phyloP scores from a whole-genome alignment of 352 stramenopile species.

The Phytopythium chamaehyphon region DNA sequence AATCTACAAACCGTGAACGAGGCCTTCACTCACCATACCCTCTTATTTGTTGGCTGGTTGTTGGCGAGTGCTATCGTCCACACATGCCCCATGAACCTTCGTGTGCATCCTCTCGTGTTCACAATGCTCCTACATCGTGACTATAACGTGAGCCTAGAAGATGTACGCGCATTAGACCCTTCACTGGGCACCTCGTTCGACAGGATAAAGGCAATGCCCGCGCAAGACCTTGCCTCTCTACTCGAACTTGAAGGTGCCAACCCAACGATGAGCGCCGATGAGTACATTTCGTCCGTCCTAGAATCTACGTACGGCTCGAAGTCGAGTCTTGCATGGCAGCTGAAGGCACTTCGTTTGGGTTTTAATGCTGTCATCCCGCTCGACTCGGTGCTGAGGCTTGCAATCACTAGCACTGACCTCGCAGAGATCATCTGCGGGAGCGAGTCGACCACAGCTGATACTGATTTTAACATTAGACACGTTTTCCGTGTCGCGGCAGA shows the following conservation, averaged over 20 bases:
- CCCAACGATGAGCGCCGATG: slow-evolving; percentile 29
- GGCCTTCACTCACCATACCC: slow-evolving; percentile 20
- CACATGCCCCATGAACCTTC: slow-evolving; percentile 29
- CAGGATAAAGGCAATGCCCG: slow-evolving; percentile 44
- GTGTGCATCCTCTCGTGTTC: slow-evolving; percentile 49
- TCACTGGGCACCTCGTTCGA: slow-evolving; percentile 36
- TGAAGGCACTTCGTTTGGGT: slow-evolving; percentile 33
- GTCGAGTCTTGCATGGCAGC: slow-evolving; percentile 49
- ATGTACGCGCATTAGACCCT: slow-evolving; percentile 40
- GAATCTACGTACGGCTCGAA: slow-evolving; percentile 40
- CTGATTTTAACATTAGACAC: slow-evolving; percentile 39
- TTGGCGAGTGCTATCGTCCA: slow-evolving; percentile 50
- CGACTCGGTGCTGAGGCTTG: slow-evolving; percentile 15
- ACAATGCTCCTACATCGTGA: slow-evolving; percentile 31
- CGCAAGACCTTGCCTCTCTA: slow-evolving; percentile 42
- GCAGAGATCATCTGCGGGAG: slow-evolving; percentile 29
- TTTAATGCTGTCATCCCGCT: slow-evolving; percentile 39
- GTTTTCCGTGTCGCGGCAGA: slow-evolving; percentile 58
- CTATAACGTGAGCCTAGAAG: slow-evolving; percentile 33
- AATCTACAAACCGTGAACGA: slow-evolving; percentile 37
- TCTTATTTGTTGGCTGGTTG: slow-evolving; percentile 64
- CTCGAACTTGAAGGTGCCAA: slow-evolving; percentile 51
- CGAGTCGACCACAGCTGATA: neutral
- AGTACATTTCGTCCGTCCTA: slow-evolving; percentile 43
- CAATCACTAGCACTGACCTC: slow-evolving; percentile 27